Percentiles rank a stretch among this genome's conserved stretches.
These are phyloP conservation scores for Chloris gayana DNA, from an alignment of 176 grass and related monocot species.

Conservation along the genomic window DNA sequence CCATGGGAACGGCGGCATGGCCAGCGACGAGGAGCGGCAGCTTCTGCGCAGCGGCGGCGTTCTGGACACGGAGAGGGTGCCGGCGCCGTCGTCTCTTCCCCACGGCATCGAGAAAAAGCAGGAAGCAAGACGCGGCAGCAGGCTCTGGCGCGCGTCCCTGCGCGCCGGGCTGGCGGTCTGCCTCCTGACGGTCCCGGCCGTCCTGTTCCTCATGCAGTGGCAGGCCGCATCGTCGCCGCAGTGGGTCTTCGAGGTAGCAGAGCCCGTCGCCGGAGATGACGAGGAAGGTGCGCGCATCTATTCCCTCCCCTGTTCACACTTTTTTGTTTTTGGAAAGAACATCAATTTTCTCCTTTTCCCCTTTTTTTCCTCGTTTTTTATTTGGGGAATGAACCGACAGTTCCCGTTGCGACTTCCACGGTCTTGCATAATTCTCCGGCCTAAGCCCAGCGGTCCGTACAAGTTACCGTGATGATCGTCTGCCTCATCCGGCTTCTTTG, in stretches of 20 bases:
- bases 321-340: background rate
- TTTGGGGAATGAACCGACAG: background rate
- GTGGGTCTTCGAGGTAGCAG: constrained; percentile 40
- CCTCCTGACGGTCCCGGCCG: constrained; percentile 38
- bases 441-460: background rate
- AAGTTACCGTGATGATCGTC: background rate
- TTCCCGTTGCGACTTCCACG: too few species aligned
- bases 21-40: constrained; percentile 32
- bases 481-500: background rate
- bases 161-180: constrained; percentile 46
- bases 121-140: constrained; percentile 35
- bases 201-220: constrained; percentile 39
- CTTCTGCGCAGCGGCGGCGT: constrained; percentile 22
- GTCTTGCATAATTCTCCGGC: background rate
- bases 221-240: constrained; percentile 9
- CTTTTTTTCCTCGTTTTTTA: too few species aligned
- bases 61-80: constrained; percentile 35
- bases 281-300: constrained; percentile 19
- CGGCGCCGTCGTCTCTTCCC: background rate
- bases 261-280: constrained; percentile 28
- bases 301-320: background rate
- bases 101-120: constrained; percentile 22
- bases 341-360: too few species aligned
- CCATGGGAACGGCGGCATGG: constrained; percentile 10
- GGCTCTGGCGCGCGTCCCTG: constrained; percentile 35